A percentile compares a stretch with the other conserved stretches of the same genome.
These are phyloP conservation scores for Chalciporus sphaerocephalus DNA, from an alignment of 768 basidiomycete genomes.

Conservation along the genomic window DNA sequence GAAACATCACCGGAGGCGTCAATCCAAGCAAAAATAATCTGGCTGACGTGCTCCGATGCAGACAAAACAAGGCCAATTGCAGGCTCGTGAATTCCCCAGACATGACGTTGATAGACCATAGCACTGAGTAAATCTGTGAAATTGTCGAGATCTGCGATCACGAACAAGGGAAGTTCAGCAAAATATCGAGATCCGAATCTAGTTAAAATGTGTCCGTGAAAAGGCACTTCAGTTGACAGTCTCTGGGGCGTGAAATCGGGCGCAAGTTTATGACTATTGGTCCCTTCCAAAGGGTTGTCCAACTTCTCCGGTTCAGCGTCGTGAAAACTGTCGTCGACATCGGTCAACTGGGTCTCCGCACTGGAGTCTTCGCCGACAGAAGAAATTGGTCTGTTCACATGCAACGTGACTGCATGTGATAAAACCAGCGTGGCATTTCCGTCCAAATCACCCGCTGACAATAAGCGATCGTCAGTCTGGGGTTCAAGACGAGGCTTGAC, in stretches of 20 bases:
- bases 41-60: not conserved
- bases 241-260: too few relatives aligned
- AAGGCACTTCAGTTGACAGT: not conserved
- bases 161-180: conserved; percentile 2
- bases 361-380: not conserved
- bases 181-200: not conserved
- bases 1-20: too few relatives aligned
- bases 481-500: not conserved
- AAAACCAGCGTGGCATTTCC: not conserved
- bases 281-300: too few relatives aligned
- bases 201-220: not conserved
- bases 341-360: too few relatives aligned
- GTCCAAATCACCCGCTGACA: not conserved
- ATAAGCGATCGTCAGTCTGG: not conserved
- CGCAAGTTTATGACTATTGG: too few relatives aligned
- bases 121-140: not conserved
- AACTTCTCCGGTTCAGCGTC: too few relatives aligned
- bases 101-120: conserved; percentile 1
- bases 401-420: not conserved
- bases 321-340: too few relatives aligned
- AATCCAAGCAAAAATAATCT: not conserved
- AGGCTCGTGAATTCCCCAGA: conserved; percentile 3
- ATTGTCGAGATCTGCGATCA: conserved; percentile 1
- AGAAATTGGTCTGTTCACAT: not conserved
- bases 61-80: conserved; percentile 1